These are phyloP conservation scores for Fusarium xylarioides DNA, from an alignment of 2,329 filamentous ascomycete genomes.

Conservation along the genomic window DNA sequence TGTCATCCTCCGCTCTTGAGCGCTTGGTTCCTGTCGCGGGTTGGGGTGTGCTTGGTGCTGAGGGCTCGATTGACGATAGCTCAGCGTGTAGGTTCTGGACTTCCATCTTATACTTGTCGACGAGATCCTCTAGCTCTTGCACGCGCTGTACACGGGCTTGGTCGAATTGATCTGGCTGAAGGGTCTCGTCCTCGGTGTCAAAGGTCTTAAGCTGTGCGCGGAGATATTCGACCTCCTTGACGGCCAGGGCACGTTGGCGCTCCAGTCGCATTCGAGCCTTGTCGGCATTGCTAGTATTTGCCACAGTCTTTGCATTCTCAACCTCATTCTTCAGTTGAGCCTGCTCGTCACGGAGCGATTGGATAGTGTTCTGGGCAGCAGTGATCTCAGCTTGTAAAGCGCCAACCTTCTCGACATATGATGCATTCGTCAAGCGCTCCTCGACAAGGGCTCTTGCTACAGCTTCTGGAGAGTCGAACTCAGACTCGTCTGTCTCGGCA, in stretches of 20 bases:
- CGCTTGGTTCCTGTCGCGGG: constrained; percentile 69
- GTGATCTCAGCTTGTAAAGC: constrained; percentile 79
- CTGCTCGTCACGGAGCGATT: constrained; percentile 75
- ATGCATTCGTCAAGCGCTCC: constrained; percentile 81
- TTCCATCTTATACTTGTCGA: constrained; percentile 87
- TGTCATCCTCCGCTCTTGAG: constrained; percentile 67
- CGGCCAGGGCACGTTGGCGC: constrained; percentile 82
- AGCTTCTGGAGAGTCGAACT: constrained; percentile 89
- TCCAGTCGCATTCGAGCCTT: constrained; percentile 81
- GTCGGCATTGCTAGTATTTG: constrained; percentile 62
- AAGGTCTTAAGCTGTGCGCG: constrained; percentile 90
- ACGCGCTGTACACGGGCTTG: constrained; percentile 78
- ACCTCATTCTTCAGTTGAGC: constrained; percentile 71
- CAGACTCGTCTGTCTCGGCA: constrained; percentile 66
- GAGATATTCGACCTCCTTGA: constrained; percentile 94
- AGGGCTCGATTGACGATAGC: constrained; percentile 70
- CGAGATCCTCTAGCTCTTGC: constrained; percentile 81
- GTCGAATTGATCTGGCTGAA: constrained; percentile 83
- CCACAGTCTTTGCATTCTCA: constrained; percentile 70
- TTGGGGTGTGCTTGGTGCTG: constrained; percentile 47
- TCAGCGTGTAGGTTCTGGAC: constrained; percentile 78
- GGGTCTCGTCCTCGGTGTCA: constrained; percentile 86
- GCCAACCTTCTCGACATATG: constrained; percentile 83
- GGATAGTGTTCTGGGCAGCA: constrained; percentile 80
- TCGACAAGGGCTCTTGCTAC: constrained; percentile 85